Evolutionary conservation across 2,329 filamentous ascomycete genomes (phyloP), one percentile per base, ranked within the genome.

Genomic region (Microcera coccophila): DNA sequence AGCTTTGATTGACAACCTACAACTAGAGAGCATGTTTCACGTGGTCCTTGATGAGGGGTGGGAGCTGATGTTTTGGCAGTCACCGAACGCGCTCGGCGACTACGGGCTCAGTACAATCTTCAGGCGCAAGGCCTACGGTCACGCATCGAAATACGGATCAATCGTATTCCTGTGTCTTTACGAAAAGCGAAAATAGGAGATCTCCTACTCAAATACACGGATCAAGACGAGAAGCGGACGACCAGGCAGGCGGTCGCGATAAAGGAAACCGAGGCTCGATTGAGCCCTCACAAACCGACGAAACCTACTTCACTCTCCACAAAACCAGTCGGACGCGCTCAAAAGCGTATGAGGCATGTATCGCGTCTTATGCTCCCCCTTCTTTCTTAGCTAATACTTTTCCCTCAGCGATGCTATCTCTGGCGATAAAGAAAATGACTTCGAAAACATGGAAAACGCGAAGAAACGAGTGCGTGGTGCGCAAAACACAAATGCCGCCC

Each of bases 111-210:
- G 63, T 95, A 94, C 70, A 84, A 85, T 45, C 77, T 94, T 9
- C 90, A 95, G 66, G 87, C 90, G 17, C 86, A 91, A 64, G 87
- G 87, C 49, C 76, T 97, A 29, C 81, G 86, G 48, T 84, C 89
- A 47, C 84, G 91, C 48, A 84, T 98, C 39, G 90, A 96, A 66
- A 86, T 95, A 69, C 87, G 93, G 67, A 79, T 97, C 64, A 95
- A 96, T 62, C 84, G 93, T 41, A 93, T 97, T 39, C 93, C 93
- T 7, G 78, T 81, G 55, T 77, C 83, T 14, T 70, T 95, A 50
- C 83, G 91, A 46, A 87, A 85, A 59, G 76, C 81, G 48, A 94
- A 81, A 44, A 91, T 98, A 76, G 82, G 82, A 42, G 90, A 95
- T 34, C 73, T 97, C 8, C 63, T 90, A 11, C 60, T 67, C 37